Base-by-base conservation (phyloP, 768 basidiomycete genomes). In the Tylopilus intermedius region DNA sequence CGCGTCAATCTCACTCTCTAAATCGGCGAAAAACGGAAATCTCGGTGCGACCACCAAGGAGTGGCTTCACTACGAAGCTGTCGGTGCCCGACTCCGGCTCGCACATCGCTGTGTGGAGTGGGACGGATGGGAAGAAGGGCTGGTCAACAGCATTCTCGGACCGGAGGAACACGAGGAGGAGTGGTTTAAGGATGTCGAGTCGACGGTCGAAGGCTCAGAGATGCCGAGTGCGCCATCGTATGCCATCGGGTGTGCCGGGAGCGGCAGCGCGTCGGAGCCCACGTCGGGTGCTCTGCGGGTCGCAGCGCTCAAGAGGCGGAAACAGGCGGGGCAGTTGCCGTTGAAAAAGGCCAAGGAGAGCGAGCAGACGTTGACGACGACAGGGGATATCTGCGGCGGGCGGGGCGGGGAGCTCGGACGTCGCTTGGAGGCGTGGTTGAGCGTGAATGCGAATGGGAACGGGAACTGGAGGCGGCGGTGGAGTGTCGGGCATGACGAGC, bases 81-180 rank as follows among this genome's bases (percentile, higher is more conserved):
- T 77, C 14, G 86, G 90, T 4, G 74, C 78, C 41, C 78, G 82
- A 3, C 71, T 90, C 47, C 81, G 90, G 43, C 76, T 84, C 70
- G 88, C 86, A 4, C 90, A 93, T 66, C 82, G 88, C 26, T 88
- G 84, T 58, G 80, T 77, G 33, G 90, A 93, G 64, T 92, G 90
- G 90, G 90, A 92, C 59, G 90, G 90, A 2, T 93, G 90, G 90
- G 90, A 93, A 62, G 90, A 92, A 64, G 89, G 88, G 0, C 74
- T 93, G 15, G 79, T 87, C 1, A 81, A 83, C 5, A 83, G 81
- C 52, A 88, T 90, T 30, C 74, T 92, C 18, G 88, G 88, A 1
- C 78, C 82, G 0, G 84, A 81, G 59, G 87, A 88, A 18, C 67
- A 76, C 45, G 84, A 90, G 59, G 80, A 80, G 5, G 84, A 86